Conservation (phyloP, 805 yeast genomes). For the Wilhelminamyces savonicus region DNA sequence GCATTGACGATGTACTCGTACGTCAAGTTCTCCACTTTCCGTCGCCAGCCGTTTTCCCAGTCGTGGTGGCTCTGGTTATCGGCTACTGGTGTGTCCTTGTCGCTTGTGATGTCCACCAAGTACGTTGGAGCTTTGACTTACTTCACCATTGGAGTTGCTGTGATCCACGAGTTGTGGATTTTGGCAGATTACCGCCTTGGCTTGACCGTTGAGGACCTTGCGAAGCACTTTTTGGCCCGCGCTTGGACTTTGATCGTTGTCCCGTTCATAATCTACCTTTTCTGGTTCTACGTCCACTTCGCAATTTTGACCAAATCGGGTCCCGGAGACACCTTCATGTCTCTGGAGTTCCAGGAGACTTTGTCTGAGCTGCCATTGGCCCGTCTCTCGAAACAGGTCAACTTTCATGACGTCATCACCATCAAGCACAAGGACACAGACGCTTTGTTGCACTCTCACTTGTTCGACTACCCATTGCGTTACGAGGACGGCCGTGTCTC, state of each 20-base stretch:
- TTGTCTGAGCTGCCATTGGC: constrained; percentile 78
- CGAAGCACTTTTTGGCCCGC: constrained; percentile 72
- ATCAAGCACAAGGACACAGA: constrained; percentile 75
- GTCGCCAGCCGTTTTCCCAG: constrained; percentile 57
- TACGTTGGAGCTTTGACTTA: constrained; percentile 95
- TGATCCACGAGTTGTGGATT: constrained; percentile 80
- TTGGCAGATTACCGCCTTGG: constrained; percentile 70
- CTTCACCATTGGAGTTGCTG: constrained; percentile 82
- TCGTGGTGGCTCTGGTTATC: constrained; percentile 87
- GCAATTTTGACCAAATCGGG: constrained; percentile 78
- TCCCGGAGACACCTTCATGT: constrained; percentile 93
- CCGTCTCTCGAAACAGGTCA: constrained; percentile 60
- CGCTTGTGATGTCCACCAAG: constrained; percentile 91
- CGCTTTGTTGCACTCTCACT: constrained; percentile 80
- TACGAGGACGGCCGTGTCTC: constrained; percentile 96
- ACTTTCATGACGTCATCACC: constrained; percentile 72
- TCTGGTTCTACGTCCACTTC: constrained; percentile 92
- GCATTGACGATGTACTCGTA: constrained; percentile 76
- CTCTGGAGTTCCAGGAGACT: constrained; percentile 91
- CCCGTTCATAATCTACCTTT: constrained; percentile 76
- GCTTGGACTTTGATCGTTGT: constrained; percentile 62
- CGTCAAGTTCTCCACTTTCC: constrained; percentile 66
- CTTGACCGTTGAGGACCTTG: constrained; percentile 47
- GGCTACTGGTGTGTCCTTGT: constrained; percentile 77
- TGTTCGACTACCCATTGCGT: constrained; percentile 71